Evolutionary conservation across 2,329 filamentous ascomycete species (phyloP).

Genomic region (Monilinia fructigena): DNA sequence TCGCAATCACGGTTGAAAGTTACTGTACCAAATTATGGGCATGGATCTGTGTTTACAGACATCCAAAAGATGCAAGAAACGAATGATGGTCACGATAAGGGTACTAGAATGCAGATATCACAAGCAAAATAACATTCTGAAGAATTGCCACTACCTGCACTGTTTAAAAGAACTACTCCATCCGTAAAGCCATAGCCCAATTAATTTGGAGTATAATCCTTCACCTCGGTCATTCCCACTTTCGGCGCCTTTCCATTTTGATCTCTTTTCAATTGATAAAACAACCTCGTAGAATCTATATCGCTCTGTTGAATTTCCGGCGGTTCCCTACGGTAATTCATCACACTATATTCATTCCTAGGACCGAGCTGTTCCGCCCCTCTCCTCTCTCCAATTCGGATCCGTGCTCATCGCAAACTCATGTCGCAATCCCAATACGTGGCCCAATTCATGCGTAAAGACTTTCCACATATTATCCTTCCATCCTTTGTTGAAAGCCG

Average conservation of each 20-base stretch:
- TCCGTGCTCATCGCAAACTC: neutral
- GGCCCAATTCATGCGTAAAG: neutral
- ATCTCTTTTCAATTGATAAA: neutral
- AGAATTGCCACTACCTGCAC: neutral
- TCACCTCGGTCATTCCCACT: neutral
- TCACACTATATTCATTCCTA: neutral
- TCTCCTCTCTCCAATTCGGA: neutral
- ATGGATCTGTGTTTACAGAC: no score
- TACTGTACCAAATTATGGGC: no score
- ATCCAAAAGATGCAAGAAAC: no score
- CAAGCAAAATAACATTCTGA: no score
- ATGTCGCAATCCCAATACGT: neutral
- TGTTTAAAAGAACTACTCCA: neutral
- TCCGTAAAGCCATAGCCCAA: neutral
- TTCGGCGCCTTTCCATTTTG: neutral
- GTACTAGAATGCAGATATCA: no score
- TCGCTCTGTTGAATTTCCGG: constrained; percentile 1
- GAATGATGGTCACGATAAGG: no score
- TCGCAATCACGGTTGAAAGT: no score
- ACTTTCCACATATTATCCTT: neutral
- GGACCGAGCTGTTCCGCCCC: neutral
- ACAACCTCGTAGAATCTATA: neutral
- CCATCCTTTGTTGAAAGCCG: neutral
- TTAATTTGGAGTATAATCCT: neutral
- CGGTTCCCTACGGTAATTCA: neutral